A percentile compares a stretch with the other conserved stretches of the same genome.
These are phyloP conservation scores for Komagataella mondaviorum DNA, from an alignment of 805 yeast species.

Conservation along the genomic window DNA sequence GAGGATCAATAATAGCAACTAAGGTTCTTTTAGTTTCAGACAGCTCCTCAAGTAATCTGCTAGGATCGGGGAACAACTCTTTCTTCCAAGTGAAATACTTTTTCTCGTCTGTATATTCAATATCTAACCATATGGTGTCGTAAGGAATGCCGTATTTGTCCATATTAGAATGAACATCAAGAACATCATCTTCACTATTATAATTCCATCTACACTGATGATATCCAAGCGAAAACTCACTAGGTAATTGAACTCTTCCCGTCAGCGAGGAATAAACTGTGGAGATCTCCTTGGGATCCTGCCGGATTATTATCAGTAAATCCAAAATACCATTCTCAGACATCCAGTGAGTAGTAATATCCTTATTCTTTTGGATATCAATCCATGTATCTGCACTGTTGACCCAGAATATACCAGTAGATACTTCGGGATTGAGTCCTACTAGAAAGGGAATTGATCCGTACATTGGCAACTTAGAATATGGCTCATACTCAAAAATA, in stretches of 20 bases:
- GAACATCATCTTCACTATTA: slow-evolving; percentile 74
- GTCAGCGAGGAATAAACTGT: slow-evolving; percentile 53
- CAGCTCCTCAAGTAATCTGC: slow-evolving; percentile 47
- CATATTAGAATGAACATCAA: slow-evolving; percentile 55
- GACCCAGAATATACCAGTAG: slow-evolving; percentile 82
- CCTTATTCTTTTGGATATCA: slow-evolving; percentile 38
- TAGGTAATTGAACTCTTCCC: slow-evolving; percentile 67
- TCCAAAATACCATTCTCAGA: slow-evolving; percentile 85
- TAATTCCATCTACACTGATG: slow-evolving; percentile 99
- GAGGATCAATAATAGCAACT: slow-evolving; percentile 86
- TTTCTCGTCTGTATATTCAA: slow-evolving; percentile 79
- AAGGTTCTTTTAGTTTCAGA: slow-evolving; percentile 67
- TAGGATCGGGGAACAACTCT: slow-evolving; percentile 63
- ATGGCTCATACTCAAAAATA: slow-evolving; percentile 82
- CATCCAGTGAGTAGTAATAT: slow-evolving; percentile 66
- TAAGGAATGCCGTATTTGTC: slow-evolving; percentile 69
- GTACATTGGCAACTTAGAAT: slow-evolving; percentile 82
- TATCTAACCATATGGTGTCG: slow-evolving; percentile 90
- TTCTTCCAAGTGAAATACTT: slow-evolving; percentile 89
- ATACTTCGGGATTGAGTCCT: slow-evolving; percentile 40
- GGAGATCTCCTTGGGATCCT: slow-evolving; percentile 41
- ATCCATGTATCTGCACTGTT: slow-evolving; percentile 89
- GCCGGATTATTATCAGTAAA: slow-evolving; percentile 48
- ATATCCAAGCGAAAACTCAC: slow-evolving; percentile 68
- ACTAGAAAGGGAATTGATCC: slow-evolving; percentile 87